Evolutionary conservation across 768 basidiomycete species (phyloP).

Genomic region (Scleroderma bovista): DNA sequence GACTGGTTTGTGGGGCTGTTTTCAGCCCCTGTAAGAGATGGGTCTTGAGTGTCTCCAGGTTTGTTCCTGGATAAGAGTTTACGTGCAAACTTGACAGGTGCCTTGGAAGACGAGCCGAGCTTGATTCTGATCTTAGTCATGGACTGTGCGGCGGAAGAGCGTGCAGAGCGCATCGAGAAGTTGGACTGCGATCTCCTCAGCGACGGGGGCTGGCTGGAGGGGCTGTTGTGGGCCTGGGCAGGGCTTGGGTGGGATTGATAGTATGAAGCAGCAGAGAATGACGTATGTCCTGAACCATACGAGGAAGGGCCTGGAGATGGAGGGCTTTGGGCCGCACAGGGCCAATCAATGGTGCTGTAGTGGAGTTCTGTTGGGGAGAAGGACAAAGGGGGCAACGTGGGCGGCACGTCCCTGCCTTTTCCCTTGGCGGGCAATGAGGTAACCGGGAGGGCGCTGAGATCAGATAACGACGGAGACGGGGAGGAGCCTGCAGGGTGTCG

Average conservation of each 20-base stretch:
- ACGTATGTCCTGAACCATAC: slow-evolving; percentile 28
- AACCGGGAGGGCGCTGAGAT: slow-evolving; percentile 21
- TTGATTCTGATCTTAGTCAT: slow-evolving; percentile 45
- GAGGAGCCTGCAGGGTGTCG: neutral
- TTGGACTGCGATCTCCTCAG: slow-evolving; percentile 55
- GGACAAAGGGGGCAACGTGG: slow-evolving; percentile 59
- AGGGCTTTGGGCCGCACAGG: slow-evolving; percentile 22
- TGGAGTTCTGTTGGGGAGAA: slow-evolving; percentile 52
- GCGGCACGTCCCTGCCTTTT: slow-evolving; percentile 48
- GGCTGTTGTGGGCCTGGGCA: slow-evolving; percentile 11
- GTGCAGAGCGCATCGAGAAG: slow-evolving; percentile 41
- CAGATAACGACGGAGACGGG: slow-evolving; percentile 14
- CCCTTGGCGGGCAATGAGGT: slow-evolving; percentile 41
- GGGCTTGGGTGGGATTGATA: slow-evolving; percentile 10
- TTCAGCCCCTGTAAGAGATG: slow-evolving; percentile 4
- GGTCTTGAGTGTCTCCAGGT: slow-evolving; percentile 11
- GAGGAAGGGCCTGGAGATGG: slow-evolving; percentile 29
- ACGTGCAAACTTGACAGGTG: slow-evolving; percentile 49
- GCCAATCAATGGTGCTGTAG: slow-evolving; percentile 36
- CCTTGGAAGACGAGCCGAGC: slow-evolving; percentile 36
- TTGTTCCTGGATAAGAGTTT: slow-evolving; percentile 47
- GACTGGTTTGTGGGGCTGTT: slow-evolving; percentile 7
- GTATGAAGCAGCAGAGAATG: slow-evolving; percentile 34
- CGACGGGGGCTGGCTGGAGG: slow-evolving; percentile 29
- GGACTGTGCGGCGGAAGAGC: slow-evolving; percentile 39